Percentiles rank a stretch among this genome's conserved stretches.
Evolutionary conservation across 2,329 filamentous ascomycete genomes (phyloP).

Genomic region (Nakataea oryzae): DNA sequence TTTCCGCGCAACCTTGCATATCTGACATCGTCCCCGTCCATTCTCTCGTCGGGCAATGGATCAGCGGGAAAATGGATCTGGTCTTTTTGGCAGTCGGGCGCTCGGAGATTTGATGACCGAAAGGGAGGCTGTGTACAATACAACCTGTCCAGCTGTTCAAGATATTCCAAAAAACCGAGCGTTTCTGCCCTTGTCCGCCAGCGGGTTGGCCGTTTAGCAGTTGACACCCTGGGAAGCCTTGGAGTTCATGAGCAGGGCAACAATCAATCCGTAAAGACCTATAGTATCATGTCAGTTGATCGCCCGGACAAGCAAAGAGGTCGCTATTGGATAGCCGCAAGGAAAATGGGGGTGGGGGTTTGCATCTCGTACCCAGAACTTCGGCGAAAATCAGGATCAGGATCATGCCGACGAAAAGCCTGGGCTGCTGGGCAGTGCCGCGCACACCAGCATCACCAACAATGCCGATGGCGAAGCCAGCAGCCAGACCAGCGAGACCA

Average conservation of each 20-base stretch:
- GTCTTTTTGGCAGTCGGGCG: neutral
- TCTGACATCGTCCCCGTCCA: conserved; percentile 14
- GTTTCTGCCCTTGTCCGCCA: neutral
- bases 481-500: conserved; percentile 73
- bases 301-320: neutral
- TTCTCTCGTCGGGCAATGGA: neutral
- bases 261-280: conserved; percentile 99
- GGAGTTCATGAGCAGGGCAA: conserved; percentile 99
- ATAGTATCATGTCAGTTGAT: neutral
- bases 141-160: neutral
- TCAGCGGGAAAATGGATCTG: neutral
- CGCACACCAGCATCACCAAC: conserved; percentile 83
- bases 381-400: conserved; percentile 99
- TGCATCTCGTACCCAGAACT: conserved; percentile 69
- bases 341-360: conserved; percentile 11
- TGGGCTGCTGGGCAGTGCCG: conserved; percentile 73
- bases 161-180: neutral
- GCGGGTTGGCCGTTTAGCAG: conserved; percentile 36
- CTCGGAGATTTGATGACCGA: neutral
- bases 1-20: conserved; percentile 9
- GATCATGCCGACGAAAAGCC: conserved; percentile 95
- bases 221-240: conserved; percentile 58
- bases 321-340: neutral
- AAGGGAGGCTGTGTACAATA: neutral
- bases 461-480: conserved; percentile 79